Base-by-base conservation (phyloP, 768 basidiomycete genomes). In the Xerocomellus intermedius region DNA sequence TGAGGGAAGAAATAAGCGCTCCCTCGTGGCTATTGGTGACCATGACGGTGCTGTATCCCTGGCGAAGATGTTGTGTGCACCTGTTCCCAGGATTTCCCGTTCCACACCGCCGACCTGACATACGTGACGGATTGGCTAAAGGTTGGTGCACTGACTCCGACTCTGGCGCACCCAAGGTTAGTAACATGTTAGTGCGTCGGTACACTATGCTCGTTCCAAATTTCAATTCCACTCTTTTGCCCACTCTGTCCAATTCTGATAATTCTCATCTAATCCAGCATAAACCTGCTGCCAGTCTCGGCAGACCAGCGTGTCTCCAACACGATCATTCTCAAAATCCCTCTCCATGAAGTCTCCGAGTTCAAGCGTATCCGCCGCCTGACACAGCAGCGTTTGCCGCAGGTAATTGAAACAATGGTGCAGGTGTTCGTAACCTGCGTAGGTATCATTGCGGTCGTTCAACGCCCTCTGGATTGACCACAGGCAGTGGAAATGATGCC, bases 371-470 rank as follows among this genome's bases (percentile, higher is more conserved):
- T 60, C 59, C 41, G 48, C 59, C 8, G 59, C 59, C 43, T 60
- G 52, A 50, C 59, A 60, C 7, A 60, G 38, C n/a, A 60, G 17
- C 4, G 45, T 56, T 21, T 60, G 58, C 1, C 59, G 59, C 4
- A 60, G 30, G 37, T 60, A 60, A 2, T 60, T 60, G 39, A 60
- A 50, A 24, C 59, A 61, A 21, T 60, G 59, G 8, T 60, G 59
- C 0, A 60, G 30, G 12, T 60, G 59, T 4, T 12, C 52, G 39
- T 60, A 55, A 7, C 38, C 44, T 2, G 48, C 59, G 22, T 46
- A 56, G 1, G 35, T 30, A 8, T 61, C 59, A 2, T 56, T 30
- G 22, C 17, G 59, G 36, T 60, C 59, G 8, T 60, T 50, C 2
- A 60, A 7, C 6, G 58, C 59, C 39, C 26, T 46, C 9, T 56